phyloP scores from a whole-genome alignment of 2,329 filamentous ascomycete genomes.

The Cryphonectria parasitica region DNA sequence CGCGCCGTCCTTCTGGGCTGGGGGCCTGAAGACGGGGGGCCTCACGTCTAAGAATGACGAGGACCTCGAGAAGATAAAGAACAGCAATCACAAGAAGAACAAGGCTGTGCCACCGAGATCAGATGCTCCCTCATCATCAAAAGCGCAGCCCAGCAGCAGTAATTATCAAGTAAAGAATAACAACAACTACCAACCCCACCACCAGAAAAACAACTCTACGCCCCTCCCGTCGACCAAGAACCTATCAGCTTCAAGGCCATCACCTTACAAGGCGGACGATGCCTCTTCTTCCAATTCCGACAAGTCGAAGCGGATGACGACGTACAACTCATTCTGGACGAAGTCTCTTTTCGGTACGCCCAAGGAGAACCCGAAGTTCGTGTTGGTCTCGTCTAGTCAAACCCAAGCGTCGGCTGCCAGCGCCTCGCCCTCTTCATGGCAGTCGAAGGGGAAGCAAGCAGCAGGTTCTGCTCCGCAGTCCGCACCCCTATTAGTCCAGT shows the following conservation, averaged over 20 bases:
- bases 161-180: constrained; percentile 1
- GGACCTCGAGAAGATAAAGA: not conserved
- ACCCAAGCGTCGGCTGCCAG: not conserved
- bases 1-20: not conserved
- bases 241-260: not conserved
- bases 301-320: not conserved
- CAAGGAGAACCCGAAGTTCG: constrained; percentile 13
- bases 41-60: constrained; percentile 7
- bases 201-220: constrained; percentile 3
- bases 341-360: not conserved
- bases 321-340: constrained; percentile 6
- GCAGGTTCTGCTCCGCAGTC: not conserved
- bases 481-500: not conserved
- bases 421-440: not conserved
- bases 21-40: not conserved
- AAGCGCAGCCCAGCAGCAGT: not conserved
- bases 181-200: constrained; percentile 4
- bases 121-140: constrained; percentile 1
- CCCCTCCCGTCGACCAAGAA: not conserved
- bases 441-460: constrained; percentile 7
- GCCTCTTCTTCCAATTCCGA: constrained; percentile 6
- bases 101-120: not conserved
- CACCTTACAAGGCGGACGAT: constrained; percentile 8
- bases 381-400: not conserved
- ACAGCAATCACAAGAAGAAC: not conserved